Percentiles rank a stretch among this genome's conserved stretches.
phyloP scores from a whole-genome alignment of 2,329 filamentous ascomycete genomes.

The Diaporthe aspalathi region DNA sequence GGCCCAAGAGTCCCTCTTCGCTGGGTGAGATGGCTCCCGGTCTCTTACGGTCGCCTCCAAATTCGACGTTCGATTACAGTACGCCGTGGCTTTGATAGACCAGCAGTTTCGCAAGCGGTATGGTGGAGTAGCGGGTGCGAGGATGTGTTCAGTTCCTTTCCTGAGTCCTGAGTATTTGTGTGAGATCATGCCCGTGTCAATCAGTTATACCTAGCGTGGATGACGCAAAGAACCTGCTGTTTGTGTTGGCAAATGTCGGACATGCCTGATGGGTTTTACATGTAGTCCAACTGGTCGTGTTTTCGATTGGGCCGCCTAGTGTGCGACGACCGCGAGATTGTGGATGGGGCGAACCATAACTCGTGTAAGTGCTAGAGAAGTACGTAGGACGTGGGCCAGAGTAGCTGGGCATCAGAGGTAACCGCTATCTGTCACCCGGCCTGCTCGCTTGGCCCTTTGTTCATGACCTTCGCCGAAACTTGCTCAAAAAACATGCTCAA shows the following conservation, averaged over 20 bases:
- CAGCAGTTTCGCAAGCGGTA: neutral
- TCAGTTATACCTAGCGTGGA: neutral
- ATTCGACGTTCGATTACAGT: neutral
- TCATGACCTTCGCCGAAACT: slow-evolving; percentile 19
- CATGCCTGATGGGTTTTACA: neutral
- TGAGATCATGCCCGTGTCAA: neutral
- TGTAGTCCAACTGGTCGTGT: neutral
- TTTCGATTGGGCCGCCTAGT: neutral
- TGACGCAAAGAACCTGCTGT: neutral
- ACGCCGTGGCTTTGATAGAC: neutral
- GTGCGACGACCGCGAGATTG: neutral
- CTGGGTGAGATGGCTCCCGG: neutral
- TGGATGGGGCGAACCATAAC: neutral
- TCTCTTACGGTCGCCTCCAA: no score
- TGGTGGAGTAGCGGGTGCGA: neutral
- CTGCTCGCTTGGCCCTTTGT: neutral
- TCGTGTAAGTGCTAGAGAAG: slow-evolving; percentile 21
- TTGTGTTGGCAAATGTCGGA: neutral
- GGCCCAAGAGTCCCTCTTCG: neutral
- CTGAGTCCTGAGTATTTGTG: neutral
- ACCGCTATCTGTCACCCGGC: neutral
- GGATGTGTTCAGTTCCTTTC: neutral
- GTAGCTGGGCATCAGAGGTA: neutral
- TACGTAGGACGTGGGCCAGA: neutral
- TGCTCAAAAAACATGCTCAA: slow-evolving; percentile 36